Evolutionary conservation across 345 rosid genomes (phyloP), one percentile per base, ranked within the genome.

Genomic region (Arabis hirsuta): DNA sequence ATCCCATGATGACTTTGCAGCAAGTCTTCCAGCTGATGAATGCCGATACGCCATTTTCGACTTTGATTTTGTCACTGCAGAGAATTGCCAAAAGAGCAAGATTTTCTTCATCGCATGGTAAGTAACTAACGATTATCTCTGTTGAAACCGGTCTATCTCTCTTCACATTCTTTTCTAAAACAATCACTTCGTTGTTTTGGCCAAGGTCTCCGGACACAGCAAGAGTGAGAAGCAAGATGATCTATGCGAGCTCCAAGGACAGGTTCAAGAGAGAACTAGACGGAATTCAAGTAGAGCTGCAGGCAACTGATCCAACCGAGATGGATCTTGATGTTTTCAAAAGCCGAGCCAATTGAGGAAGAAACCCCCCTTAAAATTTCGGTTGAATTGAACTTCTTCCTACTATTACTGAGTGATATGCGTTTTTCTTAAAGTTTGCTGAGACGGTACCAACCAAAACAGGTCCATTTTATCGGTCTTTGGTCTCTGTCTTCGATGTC

Each of bases 261-360:
- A 79, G 86, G 81, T 84, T 84, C 78, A 85, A 85, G 85, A 81
- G 88, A 67, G 86, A 85, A 27, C 78, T 85, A 1, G 85, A 83
- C 19, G 87, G 89, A 1, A 81, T 85, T 72, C 89, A 85, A 50
- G 60, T 85, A 4, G 89, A 85, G 81, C 78, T 85, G 73, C 89
- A 85, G 72, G 89, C 89, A 13, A 85, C 89, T 1, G 87, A 85
- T 76, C 84, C 89, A 9, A 81, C 87, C 3, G 89, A 85, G 79
- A 85, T 85, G 87, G 85, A 81, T 76, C 89, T 85, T 20, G 80
- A 69, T 59, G 82, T 81, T 62, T 74, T 83, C 56, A 85, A 69
- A 72, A 83, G 80, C 81, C 85, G 89, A 54, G 82, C 48, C 72
- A 79, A 24, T 54, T 82, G 74, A 81, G 45, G 66, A 48, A 68